These are phyloP conservation scores for Baeospora myosura DNA, from an alignment of 1,284 basidiomycete genomes.

Conservation along the genomic window DNA sequence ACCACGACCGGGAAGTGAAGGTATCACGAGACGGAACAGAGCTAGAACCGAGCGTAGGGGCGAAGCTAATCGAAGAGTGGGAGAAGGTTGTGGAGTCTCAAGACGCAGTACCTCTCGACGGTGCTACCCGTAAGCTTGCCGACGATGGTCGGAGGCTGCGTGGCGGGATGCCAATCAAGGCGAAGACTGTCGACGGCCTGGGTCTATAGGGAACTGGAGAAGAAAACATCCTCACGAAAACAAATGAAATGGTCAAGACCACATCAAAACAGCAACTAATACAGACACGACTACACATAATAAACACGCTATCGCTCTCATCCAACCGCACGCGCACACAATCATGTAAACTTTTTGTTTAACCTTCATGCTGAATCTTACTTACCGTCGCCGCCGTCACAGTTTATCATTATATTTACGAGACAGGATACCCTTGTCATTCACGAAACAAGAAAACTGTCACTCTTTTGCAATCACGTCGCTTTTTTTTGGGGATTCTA, in stretches of 20 bases:
- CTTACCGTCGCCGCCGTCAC: neutral
- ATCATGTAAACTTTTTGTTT: neutral
- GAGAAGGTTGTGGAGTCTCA: constrained; percentile 26
- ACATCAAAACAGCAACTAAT: too few relatives aligned
- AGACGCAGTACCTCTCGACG: constrained; percentile 1
- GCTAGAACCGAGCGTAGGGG: constrained; percentile 77
- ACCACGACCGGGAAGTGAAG: constrained; percentile 85
- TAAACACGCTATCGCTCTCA: neutral
- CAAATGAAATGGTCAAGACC: neutral
- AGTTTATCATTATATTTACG: neutral
- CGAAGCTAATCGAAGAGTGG: constrained; percentile 75
- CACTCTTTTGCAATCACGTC: neutral
- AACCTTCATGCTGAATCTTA: neutral
- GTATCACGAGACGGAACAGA: constrained; percentile 91
- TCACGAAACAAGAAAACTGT: constrained; percentile 1
- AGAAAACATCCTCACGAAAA: neutral
- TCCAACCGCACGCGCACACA: neutral
- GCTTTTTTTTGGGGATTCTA: neutral
- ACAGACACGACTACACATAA: neutral
- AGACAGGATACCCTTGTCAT: constrained; percentile 1
- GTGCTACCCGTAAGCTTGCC: constrained; percentile 4
- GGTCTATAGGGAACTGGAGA: constrained; percentile 5
- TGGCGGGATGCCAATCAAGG: too few relatives aligned
- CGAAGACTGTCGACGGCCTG: constrained; percentile 7
- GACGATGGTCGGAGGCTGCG: too few relatives aligned